Evolutionary conservation across 2,329 filamentous ascomycete genomes (phyloP), one percentile per base, ranked within the genome.

Genomic region (Aspergillus neoniger): DNA sequence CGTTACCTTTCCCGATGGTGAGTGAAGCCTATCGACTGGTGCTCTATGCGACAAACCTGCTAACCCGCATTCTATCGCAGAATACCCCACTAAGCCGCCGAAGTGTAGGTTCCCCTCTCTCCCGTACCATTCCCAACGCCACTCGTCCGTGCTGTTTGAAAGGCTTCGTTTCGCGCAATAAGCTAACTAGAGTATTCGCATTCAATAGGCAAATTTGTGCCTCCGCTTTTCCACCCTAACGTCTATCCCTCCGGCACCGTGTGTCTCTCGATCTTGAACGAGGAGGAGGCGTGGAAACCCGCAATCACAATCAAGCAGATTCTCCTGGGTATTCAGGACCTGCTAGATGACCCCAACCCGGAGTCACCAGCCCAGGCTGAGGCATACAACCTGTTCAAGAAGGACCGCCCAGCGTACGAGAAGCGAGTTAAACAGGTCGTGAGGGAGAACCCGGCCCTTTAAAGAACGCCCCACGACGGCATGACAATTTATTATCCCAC

Each of bases 221-320:
- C 95, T 12, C 94, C 95, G 21, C 87, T 99, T 43, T 99, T 99
- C 81, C 95, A 99, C 74, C 95, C 95, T 0, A 99, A 99, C 76
- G 95, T 99, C 68, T 99, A 99, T 76, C 95, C 95, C 0, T 98
- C 94, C 0, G 96, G 95, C 67, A 99, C 95, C 51, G 95, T 99
- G 63, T 99, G 95, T 74, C 85, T 99, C 21, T 96, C 92, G 28
- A 99, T 99, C 67, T 81, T 99, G 67, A 99, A 98, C 79, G 96
- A 99, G 77, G 95, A 99, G 71, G 95, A 99, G 76, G 93, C 91
- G 6, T 99, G 96, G 95, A 96, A 96, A 77, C 96, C 95, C 1
- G 94, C 95, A 6, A 99, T 99, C 72, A 99, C 95, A 0, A 92
- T 99, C 76, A 98, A 97, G 80, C 92, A 98, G 79, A 98, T 99